phyloP scores from a whole-genome alignment of 2,329 filamentous ascomycete genomes.

The Blumeriella jaapii region DNA sequence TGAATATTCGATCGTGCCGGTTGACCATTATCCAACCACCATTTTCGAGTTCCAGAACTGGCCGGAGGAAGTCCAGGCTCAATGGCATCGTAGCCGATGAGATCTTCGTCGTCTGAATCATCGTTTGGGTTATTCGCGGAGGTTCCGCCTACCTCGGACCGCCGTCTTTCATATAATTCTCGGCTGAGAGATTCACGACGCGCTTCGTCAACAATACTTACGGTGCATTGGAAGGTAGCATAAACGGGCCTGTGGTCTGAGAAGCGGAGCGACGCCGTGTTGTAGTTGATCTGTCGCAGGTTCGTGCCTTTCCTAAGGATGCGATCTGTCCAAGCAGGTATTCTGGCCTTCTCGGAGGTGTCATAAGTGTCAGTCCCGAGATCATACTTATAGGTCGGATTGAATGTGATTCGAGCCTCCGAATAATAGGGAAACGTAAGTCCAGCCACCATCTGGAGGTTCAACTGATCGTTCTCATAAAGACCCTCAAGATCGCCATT shows the following conservation, averaged over 20 bases:
- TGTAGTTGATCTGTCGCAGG: constrained; percentile 72
- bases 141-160: constrained; percentile 53
- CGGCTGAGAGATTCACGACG: constrained; percentile 61
- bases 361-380: constrained; percentile 82
- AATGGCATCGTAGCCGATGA: constrained; percentile 71
- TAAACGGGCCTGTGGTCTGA: constrained; percentile 97
- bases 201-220: constrained; percentile 68
- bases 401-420: constrained; percentile 76
- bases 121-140: constrained; percentile 47
- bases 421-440: constrained; percentile 85
- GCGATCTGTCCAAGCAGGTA: constrained; percentile 95
- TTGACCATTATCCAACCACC: constrained; percentile 60
- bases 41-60: constrained; percentile 57
- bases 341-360: constrained; percentile 86
- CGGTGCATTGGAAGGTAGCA: constrained; percentile 73
- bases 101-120: constrained; percentile 65
- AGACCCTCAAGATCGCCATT: constrained; percentile 63
- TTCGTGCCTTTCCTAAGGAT: constrained; percentile 78
- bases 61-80: constrained; percentile 63
- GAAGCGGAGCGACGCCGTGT: constrained; percentile 70
- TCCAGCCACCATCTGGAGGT: constrained; percentile 91
- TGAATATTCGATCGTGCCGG: constrained; percentile 63
- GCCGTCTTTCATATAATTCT: constrained; percentile 59
- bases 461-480: constrained; percentile 90
- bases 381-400: constrained; percentile 94